Conservation (phyloP, 495 filamentous ascomycete genomes). For the Zalerion maritima region DNA sequence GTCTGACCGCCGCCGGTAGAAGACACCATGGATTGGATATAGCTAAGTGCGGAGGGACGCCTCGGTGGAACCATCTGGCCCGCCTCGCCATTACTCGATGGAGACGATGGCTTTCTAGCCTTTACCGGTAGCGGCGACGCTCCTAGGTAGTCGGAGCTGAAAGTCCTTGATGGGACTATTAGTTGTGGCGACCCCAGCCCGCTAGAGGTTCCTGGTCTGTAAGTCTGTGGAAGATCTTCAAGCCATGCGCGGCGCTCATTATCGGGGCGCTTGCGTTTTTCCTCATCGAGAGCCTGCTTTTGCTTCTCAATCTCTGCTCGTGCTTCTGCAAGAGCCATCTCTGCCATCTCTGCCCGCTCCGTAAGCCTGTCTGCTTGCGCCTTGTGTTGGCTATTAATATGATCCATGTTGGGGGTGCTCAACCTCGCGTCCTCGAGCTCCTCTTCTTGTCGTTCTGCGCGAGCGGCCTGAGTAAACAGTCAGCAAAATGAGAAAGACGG, state of each 20-base stretch:
- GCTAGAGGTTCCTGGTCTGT: conserved; percentile 25
- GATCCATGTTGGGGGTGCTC: conserved; percentile 43
- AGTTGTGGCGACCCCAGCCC: conserved; percentile 32
- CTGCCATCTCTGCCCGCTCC: conserved; percentile 47
- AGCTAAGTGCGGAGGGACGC: no score
- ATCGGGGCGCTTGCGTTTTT: conserved; percentile 51
- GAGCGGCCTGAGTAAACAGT: no score
- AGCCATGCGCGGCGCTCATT: conserved; percentile 67
- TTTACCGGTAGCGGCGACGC: conserved; percentile 27
- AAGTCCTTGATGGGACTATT: conserved; percentile 25
- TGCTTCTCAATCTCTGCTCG: conserved; percentile 27
- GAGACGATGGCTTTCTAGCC: conserved; percentile 27
- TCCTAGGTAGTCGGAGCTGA: conserved; percentile 32
- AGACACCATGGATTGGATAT: no score
- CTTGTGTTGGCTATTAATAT: conserved; percentile 39
- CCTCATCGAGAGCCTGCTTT: conserved; percentile 49
- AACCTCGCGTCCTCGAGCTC: conserved; percentile 62
- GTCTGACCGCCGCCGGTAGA: no score
- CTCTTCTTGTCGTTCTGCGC: conserved; percentile 63
- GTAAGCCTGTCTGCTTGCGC: conserved; percentile 49
- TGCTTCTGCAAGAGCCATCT: conserved; percentile 43
- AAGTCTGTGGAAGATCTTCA: conserved; percentile 33
- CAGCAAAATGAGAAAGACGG: no score
- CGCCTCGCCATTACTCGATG: conserved; percentile 28
- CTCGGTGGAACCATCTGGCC: conserved; percentile 16